A percentile compares a stretch with the other conserved stretches of the same genome.
Conservation (phyloP, 1,139 yeast species). For the Candida mesenterica region DNA sequence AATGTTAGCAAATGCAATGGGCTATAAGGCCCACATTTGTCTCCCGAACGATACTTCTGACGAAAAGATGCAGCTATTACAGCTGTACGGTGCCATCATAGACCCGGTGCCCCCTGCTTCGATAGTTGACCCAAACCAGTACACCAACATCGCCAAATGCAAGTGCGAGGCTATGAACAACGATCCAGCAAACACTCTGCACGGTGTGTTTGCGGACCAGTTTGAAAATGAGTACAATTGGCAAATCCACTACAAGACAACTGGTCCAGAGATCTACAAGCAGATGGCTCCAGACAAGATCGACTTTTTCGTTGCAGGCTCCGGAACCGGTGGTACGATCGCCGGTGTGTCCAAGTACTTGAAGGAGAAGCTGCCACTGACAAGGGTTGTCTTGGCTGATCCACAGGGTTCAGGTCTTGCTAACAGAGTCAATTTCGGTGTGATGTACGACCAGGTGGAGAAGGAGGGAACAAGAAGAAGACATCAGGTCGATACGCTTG, state of each 20-base stretch:
- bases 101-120: constrained; percentile 93
- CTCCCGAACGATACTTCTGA: constrained; percentile 92
- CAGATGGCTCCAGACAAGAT: constrained; percentile 61
- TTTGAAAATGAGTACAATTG: constrained; percentile 92
- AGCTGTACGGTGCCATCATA: constrained; percentile 78
- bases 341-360: constrained; percentile 80
- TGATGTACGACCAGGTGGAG: constrained; percentile 88
- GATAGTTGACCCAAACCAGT: constrained; percentile 89
- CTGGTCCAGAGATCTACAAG: constrained; percentile 85
- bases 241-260: constrained; percentile 75
- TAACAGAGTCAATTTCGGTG: constrained; percentile 83
- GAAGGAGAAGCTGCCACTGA: constrained; percentile 45
- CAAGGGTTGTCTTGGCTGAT: constrained; percentile 66
- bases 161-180: constrained; percentile 57
- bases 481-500: constrained; percentile 92
- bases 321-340: constrained; percentile 77
- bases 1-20: constrained; percentile 79
- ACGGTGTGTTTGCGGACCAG: constrained; percentile 89
- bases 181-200: constrained; percentile 33
- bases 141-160: constrained; percentile 80
- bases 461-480: constrained; percentile 91
- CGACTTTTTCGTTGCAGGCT: constrained; percentile 80
- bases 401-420: constrained; percentile 95
- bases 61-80: constrained; percentile 72
- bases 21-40: constrained; percentile 87